phyloP scores from a whole-genome alignment of 1,139 yeast genomes.

The Sugiyamaella xylanicola region DNA sequence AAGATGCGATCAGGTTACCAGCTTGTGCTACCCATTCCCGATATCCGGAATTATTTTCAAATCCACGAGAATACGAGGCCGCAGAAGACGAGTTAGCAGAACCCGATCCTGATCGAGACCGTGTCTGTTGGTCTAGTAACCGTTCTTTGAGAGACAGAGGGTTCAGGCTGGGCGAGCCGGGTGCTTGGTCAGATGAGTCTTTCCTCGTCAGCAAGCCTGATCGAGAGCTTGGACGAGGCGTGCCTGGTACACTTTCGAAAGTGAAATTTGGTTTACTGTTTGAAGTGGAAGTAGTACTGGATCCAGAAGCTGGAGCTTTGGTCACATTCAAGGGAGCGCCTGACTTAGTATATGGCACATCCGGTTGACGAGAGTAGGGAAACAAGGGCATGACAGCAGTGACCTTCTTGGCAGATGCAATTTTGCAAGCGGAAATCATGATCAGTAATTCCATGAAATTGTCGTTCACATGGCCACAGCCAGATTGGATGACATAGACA shows the following conservation, averaged over 20 bases:
- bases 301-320: slow-evolving; percentile 43
- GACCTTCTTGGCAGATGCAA: slow-evolving; percentile 90
- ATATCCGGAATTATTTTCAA: slow-evolving; percentile 60
- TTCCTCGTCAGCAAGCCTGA: slow-evolving; percentile 9
- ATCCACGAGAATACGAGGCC: slow-evolving; percentile 6
- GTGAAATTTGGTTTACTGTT: slow-evolving; percentile 44
- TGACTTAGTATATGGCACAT: slow-evolving; percentile 76
- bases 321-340: slow-evolving; percentile 60
- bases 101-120: slow-evolving; percentile 17
- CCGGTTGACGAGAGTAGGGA: slow-evolving; percentile 96
- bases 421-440: slow-evolving; percentile 90
- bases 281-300: slow-evolving; percentile 19
- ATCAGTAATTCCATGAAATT: slow-evolving; percentile 84
- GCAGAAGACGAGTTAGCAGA: slow-evolving; percentile 1
- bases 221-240: slow-evolving; percentile 49
- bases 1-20: slow-evolving; percentile 88
- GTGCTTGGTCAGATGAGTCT: slow-evolving; percentile 9
- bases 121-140: slow-evolving; percentile 13
- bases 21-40: slow-evolving; percentile 96
- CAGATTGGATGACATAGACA: slow-evolving; percentile 77
- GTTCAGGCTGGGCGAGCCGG: slow-evolving; percentile 5
- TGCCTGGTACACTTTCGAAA: slow-evolving; percentile 65
- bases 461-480: slow-evolving; percentile 91
- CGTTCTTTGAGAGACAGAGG: slow-evolving; percentile 19
- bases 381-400: slow-evolving; percentile 94